phyloP scores from a whole-genome alignment of 2,329 filamentous ascomycete species.

The Thyridium curvatum region DNA sequence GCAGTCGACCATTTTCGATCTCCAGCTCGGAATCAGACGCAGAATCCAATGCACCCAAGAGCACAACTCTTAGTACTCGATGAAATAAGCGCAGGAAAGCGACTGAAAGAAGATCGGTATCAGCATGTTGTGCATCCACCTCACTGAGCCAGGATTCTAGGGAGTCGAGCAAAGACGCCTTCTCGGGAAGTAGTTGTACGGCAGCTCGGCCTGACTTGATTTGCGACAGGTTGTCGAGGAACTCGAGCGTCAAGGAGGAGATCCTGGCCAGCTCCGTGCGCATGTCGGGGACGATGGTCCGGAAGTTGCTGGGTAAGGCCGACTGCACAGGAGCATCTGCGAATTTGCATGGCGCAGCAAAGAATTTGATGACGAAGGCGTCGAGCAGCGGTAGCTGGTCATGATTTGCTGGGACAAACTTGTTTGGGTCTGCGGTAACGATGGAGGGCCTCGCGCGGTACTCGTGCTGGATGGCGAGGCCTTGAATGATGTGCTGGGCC shows the following conservation, averaged over 20 bases:
- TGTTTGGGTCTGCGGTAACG: constrained; percentile 10
- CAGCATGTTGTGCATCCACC: constrained; percentile 8
- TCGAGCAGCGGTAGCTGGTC: constrained; percentile 29
- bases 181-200: constrained; percentile 19
- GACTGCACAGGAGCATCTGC: constrained; percentile 18
- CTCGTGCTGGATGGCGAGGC: constrained; percentile 36
- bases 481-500: constrained; percentile 34
- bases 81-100: constrained; percentile 28
- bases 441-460: constrained; percentile 25
- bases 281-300: constrained; percentile 28
- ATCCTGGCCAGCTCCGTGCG: constrained; percentile 25
- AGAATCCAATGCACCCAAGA: constrained; percentile 23
- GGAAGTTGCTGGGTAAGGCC: constrained; percentile 14
- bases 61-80: constrained; percentile 23
- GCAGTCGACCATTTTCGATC: constrained; percentile 21
- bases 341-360: constrained; percentile 34
- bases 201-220: constrained; percentile 14
- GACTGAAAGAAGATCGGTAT: constrained; percentile 20
- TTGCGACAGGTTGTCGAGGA: constrained; percentile 21
- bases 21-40: constrained; percentile 19
- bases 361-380: constrained; percentile 34
- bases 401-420: constrained; percentile 23
- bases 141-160: constrained; percentile 24
- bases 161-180: constrained; percentile 19
- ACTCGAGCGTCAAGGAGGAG: constrained; percentile 20